Percentiles rank a stretch among this genome's conserved stretches.
These are phyloP conservation scores for Sanghuangporus sanghuang DNA, from an alignment of 1,284 basidiomycete species.

Conservation along the genomic window DNA sequence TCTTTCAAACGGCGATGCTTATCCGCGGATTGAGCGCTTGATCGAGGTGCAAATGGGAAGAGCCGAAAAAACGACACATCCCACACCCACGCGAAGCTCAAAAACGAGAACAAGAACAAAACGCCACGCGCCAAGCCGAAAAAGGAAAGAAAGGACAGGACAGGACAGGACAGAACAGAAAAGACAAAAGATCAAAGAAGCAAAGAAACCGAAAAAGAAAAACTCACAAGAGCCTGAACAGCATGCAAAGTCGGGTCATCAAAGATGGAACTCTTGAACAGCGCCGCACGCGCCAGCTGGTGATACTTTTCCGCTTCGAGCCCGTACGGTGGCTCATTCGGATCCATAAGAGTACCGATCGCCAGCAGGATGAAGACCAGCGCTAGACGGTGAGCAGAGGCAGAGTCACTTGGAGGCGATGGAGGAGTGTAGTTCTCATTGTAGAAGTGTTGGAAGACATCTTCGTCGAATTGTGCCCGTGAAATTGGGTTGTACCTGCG, in stretches of 20 bases:
- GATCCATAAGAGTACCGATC: conserved; percentile 69
- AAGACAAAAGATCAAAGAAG: neutral
- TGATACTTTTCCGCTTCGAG: conserved; percentile 76
- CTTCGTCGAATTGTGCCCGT: conserved; percentile 57
- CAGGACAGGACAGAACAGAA: neutral
- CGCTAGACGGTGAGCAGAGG: conserved; percentile 60
- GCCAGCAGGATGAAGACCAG: conserved; percentile 73
- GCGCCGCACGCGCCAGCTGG: conserved; percentile 63
- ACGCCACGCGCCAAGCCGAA: neutral
- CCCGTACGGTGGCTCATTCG: conserved; percentile 56
- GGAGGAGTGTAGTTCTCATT: conserved; percentile 21
- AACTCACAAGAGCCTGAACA: conserved; percentile 62
- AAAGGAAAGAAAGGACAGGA: neutral
- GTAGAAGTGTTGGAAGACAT: conserved; percentile 62
- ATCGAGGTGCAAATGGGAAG: neutral
- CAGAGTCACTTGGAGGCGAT: conserved; percentile 41
- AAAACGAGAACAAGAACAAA: too few relatives aligned
- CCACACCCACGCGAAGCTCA: too few relatives aligned
- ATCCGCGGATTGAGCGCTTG: neutral
- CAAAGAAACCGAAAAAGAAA: conserved; percentile 2
- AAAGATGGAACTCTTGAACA: conserved; percentile 67
- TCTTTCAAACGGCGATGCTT: too few relatives aligned
- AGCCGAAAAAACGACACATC: neutral
- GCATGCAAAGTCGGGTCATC: conserved; percentile 69
- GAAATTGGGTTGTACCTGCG: conserved; percentile 70